Percentiles rank a stretch among this genome's conserved stretches.
These are phyloP conservation scores for Curvularia eragrostidis DNA, from an alignment of 2,329 filamentous ascomycete genomes.

Conservation along the genomic window DNA sequence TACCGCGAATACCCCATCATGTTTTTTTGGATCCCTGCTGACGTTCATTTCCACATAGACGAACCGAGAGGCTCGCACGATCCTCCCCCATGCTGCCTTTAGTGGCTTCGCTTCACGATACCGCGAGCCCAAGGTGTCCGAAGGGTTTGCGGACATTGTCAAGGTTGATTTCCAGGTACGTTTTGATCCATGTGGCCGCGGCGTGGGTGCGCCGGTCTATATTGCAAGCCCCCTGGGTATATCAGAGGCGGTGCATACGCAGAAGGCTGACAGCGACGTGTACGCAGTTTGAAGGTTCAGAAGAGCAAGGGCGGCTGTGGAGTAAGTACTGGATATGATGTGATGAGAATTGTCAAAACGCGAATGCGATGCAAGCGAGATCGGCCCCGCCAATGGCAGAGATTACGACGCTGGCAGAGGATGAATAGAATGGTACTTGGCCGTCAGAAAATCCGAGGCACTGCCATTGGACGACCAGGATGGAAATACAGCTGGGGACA, in stretches of 20 bases:
- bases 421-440: not conserved
- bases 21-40: constrained; percentile 18
- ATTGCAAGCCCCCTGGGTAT: not conserved
- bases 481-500: constrained; percentile 2
- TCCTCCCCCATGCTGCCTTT: constrained; percentile 82
- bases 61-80: constrained; percentile 80
- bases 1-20: not conserved
- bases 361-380: constrained; percentile 5
- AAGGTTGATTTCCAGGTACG: constrained; percentile 74
- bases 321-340: constrained; percentile 74
- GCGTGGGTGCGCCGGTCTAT: constrained; percentile 6
- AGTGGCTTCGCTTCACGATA: constrained; percentile 75
- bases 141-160: constrained; percentile 84
- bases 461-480: constrained; percentile 9
- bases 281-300: constrained; percentile 68
- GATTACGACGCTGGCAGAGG: constrained; percentile 23
- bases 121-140: constrained; percentile 71
- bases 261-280: constrained; percentile 28
- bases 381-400: constrained; percentile 6
- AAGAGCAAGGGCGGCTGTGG: constrained; percentile 75
- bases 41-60: constrained; percentile 55
- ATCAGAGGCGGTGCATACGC: no score
- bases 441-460: constrained; percentile 8
- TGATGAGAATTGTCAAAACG: constrained; percentile 1
- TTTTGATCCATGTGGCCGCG: constrained; percentile 17